Evolutionary conservation across 2,329 filamentous ascomycete species (phyloP), one percentile per base, ranked within the genome.

Genomic region (Penicillium aurantiogriseum): DNA sequence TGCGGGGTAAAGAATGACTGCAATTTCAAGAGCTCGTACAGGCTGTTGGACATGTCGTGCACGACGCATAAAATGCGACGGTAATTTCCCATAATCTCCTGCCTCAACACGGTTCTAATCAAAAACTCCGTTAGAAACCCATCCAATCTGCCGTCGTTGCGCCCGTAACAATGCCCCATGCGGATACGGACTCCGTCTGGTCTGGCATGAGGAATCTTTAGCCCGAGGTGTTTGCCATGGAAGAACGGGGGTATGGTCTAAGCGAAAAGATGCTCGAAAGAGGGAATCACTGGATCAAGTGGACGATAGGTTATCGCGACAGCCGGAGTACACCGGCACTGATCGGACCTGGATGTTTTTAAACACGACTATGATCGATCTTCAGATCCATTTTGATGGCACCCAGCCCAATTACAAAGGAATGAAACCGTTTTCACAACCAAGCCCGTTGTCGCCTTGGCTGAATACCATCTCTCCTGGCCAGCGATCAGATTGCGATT

Each of bases 201-300:
- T 53, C 10, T 70, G 68, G 66, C 61, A 66, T 21, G 64, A 71
- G 49, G 66, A 70, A 50, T 67, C 63, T 9, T 39, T 68, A 33
- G 63, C 67, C 7, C 61, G 63, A 35, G 67, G 65, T 2, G 43
- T 70, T 3, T 71, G 64, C 39, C 68, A 70, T 63, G 68, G 67
- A 21, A 49, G 66, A 5, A 42, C 57, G 10, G 65, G 66, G 3
- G 62, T 69, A 31, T 69, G 67, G 65, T 64, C 61, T 5, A 69
- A 69, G 38, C 51, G 48, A 40, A 58, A 51, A 11, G 53, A 55
- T n/a, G 35, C 11, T 17, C 49, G 13, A 21, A 46, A 27, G 25
- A 53, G 13, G 31, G 35, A 48, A 29, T 33, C 39, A 19, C 23
- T 44, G 10, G 19, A 43, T n/a, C 39, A 36, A 29, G 13, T 23